Base-by-base conservation (phyloP, 257 asterid genomes). In the Fraxinus anomala region DNA sequence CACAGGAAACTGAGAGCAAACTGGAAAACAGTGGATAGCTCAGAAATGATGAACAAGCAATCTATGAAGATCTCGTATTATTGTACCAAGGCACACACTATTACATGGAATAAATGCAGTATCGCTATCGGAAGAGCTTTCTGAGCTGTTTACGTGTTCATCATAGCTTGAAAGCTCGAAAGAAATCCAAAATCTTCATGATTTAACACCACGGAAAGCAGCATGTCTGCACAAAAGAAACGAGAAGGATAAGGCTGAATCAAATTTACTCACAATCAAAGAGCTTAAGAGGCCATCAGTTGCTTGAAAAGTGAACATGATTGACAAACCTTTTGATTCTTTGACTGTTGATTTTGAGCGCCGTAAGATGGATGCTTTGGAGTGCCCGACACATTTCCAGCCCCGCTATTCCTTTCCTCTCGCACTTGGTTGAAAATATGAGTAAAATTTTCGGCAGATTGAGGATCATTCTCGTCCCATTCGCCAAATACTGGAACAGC, bases 401-500 rank as follows among this genome's bases (percentile, higher is more conserved):
- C 4, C 68, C 63, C 89, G 1, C 39, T 30, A 21, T 86, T 87
- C 85, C 79, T 86, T 80, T 84, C 89, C 76, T 82, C 85, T 19
- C 92, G 85, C 71, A 87, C 89, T 72, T 73, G 73, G 81, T 91
- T 84, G 85, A 92, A 92, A 70, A 91, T 86, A 30, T 84, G 77
- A 0, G 97, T 88, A 82, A 81, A 91, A 72, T 89, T 86, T 10
- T 89, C 95, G 2, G 94, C 95, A 4, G 92, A 59, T 61, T 91
- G 87, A 70, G 94, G 92, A 77, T 89, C 84, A 0, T 28, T 87
- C 77, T 89, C 97, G 26, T 92, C 87, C 97, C 97, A 92, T 16
- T 74, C 96, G 0, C 97, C 97, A 69, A 92, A 92, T 82, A 74
- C 86, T 54, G 97, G 97, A 73, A 92, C 89, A 0, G 92, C 91